Base-by-base conservation (phyloP, 331 rosid species). In the Arachis monticola region DNA sequence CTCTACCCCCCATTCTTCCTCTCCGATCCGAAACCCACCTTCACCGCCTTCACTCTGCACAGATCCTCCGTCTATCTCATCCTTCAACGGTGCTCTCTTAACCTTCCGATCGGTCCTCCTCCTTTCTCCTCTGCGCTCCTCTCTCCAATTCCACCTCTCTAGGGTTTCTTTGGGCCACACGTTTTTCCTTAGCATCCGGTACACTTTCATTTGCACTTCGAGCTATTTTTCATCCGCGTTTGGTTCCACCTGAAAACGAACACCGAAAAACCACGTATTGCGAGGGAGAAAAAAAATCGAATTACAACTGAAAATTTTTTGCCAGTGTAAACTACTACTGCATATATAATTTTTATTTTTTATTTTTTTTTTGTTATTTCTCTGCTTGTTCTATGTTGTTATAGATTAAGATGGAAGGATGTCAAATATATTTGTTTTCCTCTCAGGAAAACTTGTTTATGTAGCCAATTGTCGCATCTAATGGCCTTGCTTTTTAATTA, bases 131-230 rank as follows among this genome's bases (percentile, higher is more conserved):
- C 40, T 42, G 32, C 52, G 11, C 48, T 8, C 22, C 75, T 65
- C 55, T 51, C 77, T 41, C 62, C 69, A 66, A 67, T 77, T 69
- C 40, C 40, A 60, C 68, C 61, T 22, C 58, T 35, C 82, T 87
- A 87, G 92, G 95, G 92, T 89, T 85, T 84, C 83, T 75, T 80
- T 80, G 64, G 83, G 88, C 89, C 72, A 76, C 92, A 72, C 42
- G 30, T 62, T 64, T 30, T 52, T 57, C 64, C 13, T 5, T 59
- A 63, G 11, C 50, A 61, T 69, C 73, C 10, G 44, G 69, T 45
- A 53, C 42, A 38, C 80, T 60, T 53, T 44, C 53, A 5, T 38
- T 51, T 51, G 12, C 71, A 57, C 60, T 69, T 57, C 40, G 60
- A 9, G 58, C 80, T 79, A 30, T 10, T 2, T n/a, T 57, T 51